Base-by-base conservation (phyloP, 148 eudicot genomes). In the Rheum nobile region DNA sequence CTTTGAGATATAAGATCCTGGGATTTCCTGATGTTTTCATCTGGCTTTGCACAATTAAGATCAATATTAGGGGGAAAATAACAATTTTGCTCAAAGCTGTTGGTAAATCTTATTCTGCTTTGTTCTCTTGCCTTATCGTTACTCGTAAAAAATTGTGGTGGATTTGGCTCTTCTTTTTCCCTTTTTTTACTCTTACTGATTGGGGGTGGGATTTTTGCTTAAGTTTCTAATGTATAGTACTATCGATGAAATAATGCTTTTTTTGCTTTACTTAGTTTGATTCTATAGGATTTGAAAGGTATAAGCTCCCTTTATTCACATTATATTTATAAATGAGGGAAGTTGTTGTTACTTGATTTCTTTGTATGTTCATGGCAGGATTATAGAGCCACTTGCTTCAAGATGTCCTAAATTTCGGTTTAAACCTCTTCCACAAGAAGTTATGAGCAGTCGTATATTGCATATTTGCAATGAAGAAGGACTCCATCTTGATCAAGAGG, bases 391-490 rank as follows among this genome's bases (percentile, higher is more conserved):
- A 16, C 83, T 93, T 72, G 97, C 98, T 82, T 93, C 98, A 69
- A 91, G 95, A 85, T 93, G 98, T 82, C 97, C 98, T 50, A 93
- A 93, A 63, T 93, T 93, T 76, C 86, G 98, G 81, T 93, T 93
- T 73, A 93, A 93, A 78, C 98, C 98, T 68, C 97, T 93, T 74
- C 79, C 97, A 17, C 91, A 89, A 84, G 97, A 87, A 54, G 81
- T 91, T 63, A 91, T 94, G 98, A 94, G 50, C 74, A 82, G 73
- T 69, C 97, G 93, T 70, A 82, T 94, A 76, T 69, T 82, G 82
- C 86, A 91, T 79, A 94, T 94, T 50, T 94, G 98, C 83, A 74
- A 83, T 22, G 97, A 89, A 82, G 98, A 93, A 82, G 87, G 95
- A 74, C 87, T 91, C 75, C 79, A 85, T 86, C 71, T 93, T 82